Percentiles rank a stretch among this genome's conserved stretches.
Conservation (phyloP, 1,139 yeast species). For the Scheffersomyces quercinus region DNA sequence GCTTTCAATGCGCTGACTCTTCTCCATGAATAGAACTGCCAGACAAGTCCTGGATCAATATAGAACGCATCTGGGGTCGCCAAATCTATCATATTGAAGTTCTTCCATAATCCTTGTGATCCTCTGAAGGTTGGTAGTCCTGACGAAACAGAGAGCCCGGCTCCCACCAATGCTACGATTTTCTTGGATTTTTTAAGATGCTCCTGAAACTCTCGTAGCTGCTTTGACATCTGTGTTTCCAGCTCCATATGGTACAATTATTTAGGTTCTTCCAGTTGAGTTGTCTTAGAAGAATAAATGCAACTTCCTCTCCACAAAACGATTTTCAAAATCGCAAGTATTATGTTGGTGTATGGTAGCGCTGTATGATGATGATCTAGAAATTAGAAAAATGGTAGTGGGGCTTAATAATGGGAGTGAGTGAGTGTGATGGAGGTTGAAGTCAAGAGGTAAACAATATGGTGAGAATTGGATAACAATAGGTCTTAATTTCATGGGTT, state of each 20-base stretch:
- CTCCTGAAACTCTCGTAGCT: constrained; percentile 54
- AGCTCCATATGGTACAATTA: background rate
- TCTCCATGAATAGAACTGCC: constrained; percentile 83
- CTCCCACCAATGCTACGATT: constrained; percentile 78
- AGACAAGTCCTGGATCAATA: constrained; percentile 78
- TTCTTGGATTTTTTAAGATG: constrained; percentile 51
- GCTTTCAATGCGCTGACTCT: constrained; percentile 66
- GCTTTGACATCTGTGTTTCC: background rate
- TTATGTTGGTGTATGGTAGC: too few relatives aligned
- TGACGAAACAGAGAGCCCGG: constrained; percentile 77
- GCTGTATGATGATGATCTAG: too few relatives aligned
- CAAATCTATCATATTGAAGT: constrained; percentile 75
- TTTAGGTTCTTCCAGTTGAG: too few relatives aligned
- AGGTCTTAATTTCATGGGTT: too few relatives aligned
- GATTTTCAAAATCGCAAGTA: background rate
- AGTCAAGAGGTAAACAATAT: too few relatives aligned
- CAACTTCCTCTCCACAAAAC: background rate
- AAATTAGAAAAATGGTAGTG: too few relatives aligned
- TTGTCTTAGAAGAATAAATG: background rate
- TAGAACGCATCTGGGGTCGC: constrained; percentile 92
- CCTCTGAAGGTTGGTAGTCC: constrained; percentile 79
- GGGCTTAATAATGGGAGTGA: too few relatives aligned
- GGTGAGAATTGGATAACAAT: too few relatives aligned
- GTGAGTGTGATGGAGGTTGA: too few relatives aligned
- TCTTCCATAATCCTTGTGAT: constrained; percentile 74